These are phyloP conservation scores for Spathaspora girioi DNA, from an alignment of 805 yeast species.

Conservation along the genomic window DNA sequence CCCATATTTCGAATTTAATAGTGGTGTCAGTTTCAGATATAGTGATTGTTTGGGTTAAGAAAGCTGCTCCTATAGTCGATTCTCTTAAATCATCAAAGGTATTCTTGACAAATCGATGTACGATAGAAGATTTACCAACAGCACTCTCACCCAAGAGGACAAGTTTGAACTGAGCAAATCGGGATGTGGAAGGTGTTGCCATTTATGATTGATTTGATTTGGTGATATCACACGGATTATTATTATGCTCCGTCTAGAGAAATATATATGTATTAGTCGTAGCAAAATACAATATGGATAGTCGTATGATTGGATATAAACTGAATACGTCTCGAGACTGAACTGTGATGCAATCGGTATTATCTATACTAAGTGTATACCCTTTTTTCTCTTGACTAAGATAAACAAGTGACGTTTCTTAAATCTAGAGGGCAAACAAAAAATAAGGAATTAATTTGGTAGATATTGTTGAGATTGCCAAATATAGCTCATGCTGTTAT, in stretches of 20 bases:
- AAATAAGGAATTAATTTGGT: neutral
- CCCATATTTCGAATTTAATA: constrained; percentile 78
- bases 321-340: neutral
- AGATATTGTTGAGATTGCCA: neutral
- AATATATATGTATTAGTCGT: neutral
- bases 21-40: constrained; percentile 49
- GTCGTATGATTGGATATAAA: neutral
- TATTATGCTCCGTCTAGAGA: no score
- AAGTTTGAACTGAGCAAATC: constrained; percentile 50
- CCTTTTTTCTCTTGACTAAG: neutral
- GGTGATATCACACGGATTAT: neutral
- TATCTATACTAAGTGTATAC: neutral
- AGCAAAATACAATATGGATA: neutral
- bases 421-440: neutral
- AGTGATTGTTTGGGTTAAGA: constrained; percentile 64
- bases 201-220: neutral
- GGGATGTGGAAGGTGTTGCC: constrained; percentile 5
- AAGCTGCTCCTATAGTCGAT: constrained; percentile 85
- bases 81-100: constrained; percentile 70
- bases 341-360: neutral
- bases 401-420: neutral
- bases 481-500: neutral
- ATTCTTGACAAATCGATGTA: constrained; percentile 64
- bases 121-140: constrained; percentile 67
- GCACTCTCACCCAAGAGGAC: constrained; percentile 81